These are phyloP conservation scores for Coix lacrymajobi DNA, from an alignment of 176 grass and related monocot genomes.

Conservation along the genomic window DNA sequence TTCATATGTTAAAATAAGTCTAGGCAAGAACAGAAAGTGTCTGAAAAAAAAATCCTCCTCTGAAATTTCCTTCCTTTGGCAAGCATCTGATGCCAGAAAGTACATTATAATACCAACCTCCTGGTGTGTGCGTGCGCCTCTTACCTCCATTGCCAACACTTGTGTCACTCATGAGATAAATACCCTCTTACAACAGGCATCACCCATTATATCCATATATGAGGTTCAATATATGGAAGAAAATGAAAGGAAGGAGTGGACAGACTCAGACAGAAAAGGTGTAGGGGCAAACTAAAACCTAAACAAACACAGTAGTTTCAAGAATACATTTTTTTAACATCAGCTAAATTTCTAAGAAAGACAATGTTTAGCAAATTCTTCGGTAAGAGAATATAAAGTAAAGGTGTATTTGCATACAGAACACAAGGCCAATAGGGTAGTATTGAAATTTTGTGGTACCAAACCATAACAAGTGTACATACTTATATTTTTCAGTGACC, in stretches of 20 bases:
- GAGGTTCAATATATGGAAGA: neutral
- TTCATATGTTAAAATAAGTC: neutral
- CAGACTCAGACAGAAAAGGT: neutral
- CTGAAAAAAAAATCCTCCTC: conserved; percentile 22
- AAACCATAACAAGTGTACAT: conserved; percentile 6
- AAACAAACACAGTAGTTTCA: neutral
- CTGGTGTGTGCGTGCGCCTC: neutral
- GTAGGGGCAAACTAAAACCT: neutral
- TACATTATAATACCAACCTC: conserved; percentile 97
- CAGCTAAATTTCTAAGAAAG: neutral
- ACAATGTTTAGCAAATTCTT: conserved; percentile 23
- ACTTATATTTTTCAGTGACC: conserved; percentile 69
- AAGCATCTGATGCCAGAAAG: conserved; percentile 67
- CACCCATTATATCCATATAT: neutral
- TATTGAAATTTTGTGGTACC: neutral
- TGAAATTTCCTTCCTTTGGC: conserved; percentile 77
- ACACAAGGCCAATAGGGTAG: neutral
- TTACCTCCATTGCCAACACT: too few species aligned
- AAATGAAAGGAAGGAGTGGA: neutral
- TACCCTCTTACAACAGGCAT: neutral
- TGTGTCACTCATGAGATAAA: neutral
- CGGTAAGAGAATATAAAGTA: neutral
- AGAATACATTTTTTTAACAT: neutral
- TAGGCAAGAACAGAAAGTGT: neutral
- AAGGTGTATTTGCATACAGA: neutral